Base-by-base conservation (phyloP, 2,329 filamentous ascomycete species). In the Botrytis pseudocinerea region DNA sequence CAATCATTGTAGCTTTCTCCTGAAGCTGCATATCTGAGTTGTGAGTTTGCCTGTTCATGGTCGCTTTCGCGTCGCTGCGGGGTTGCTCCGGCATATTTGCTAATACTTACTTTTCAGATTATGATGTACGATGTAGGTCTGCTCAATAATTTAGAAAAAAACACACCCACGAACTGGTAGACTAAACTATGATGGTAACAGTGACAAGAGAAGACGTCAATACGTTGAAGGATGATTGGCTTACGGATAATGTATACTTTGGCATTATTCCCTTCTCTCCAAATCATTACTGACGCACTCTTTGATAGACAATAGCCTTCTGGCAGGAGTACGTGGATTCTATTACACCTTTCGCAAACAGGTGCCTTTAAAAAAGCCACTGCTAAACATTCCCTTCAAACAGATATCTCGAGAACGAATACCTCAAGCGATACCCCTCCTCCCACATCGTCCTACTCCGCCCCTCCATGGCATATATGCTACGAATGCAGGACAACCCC, bases 171-270 rank as follows among this genome's bases (percentile, higher is more conserved):
- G 6, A 46, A 38, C 22, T 20, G 16, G 48, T 38, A 35, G 40
- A 46, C 76, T 80, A 73, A 71, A 35, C 8, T 38, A 79, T 76
- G 61, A 76, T 68, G 71, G 75, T 76, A 73, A 78, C 76, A 95
- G 93, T 98, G 78, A 97, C 93, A 69, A 89, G 91, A 81, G 93
- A 96, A 81, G 96, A 99, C 82, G 89, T 98, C 77, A 92, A 95
- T 81, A 91, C 92, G 25, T 88, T 99, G 73, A 94, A 93, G 83
- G 87, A 93, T 82, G 96, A 98, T 85, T 99, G 96, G 96, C 86
- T 99, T 70, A 98, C 95, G 61, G 96, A 99, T 82, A 98, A 97
- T 85, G 93, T 95, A 85, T 22, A 62, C 75, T 74, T 68, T 77
- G 68, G 38, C 61, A 38, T 60, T 60, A 73, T 73, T 54, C 38